Evolutionary conservation across 176 grass and related monocot species (phyloP).

Genomic region (Triticum urartu): DNA sequence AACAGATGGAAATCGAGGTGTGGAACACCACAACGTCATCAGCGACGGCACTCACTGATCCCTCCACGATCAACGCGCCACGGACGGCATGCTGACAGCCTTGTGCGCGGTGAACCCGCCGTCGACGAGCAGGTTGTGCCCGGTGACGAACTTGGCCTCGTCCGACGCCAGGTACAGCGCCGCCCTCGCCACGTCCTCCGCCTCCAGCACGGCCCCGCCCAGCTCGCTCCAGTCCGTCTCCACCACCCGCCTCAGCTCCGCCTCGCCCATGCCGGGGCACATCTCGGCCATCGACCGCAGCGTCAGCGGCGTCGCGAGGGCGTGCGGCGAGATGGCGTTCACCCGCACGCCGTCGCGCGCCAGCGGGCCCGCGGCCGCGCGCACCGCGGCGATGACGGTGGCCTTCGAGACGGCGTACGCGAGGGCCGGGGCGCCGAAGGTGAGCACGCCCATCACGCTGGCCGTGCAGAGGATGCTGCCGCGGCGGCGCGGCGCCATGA

Average conservation of each 20-base stretch:
- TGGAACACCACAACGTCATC: background rate
- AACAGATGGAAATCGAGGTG: no score
- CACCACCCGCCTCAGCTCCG: conserved; percentile 20
- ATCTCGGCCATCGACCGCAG: background rate
- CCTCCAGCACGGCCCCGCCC: conserved; percentile 12
- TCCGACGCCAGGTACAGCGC: conserved; percentile 40
- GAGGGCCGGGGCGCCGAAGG: conserved; percentile 10
- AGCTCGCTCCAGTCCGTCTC: conserved; percentile 30
- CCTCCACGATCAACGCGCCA: background rate
- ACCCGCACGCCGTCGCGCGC: conserved; percentile 35
- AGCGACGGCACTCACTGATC: background rate
- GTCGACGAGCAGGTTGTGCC: conserved; percentile 36
- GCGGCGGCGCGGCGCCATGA: conserved; percentile 52
- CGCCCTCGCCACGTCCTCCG: conserved; percentile 37
- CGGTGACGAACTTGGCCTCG: conserved; percentile 38
- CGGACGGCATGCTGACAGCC: background rate
- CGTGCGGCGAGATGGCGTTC: conserved; percentile 40
- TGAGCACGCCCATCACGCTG: conserved; percentile 37
- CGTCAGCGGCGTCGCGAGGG: conserved; percentile 25
- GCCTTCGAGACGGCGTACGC: conserved; percentile 43
- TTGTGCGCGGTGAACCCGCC: conserved; percentile 31
- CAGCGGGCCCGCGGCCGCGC: conserved; percentile 13
- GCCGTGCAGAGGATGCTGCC: conserved; percentile 76
- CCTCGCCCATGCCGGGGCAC: conserved; percentile 1
- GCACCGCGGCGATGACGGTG: conserved; percentile 16